These are phyloP conservation scores for Penicillium mononematosum DNA, from an alignment of 495 filamentous ascomycete species.

Conservation along the genomic window DNA sequence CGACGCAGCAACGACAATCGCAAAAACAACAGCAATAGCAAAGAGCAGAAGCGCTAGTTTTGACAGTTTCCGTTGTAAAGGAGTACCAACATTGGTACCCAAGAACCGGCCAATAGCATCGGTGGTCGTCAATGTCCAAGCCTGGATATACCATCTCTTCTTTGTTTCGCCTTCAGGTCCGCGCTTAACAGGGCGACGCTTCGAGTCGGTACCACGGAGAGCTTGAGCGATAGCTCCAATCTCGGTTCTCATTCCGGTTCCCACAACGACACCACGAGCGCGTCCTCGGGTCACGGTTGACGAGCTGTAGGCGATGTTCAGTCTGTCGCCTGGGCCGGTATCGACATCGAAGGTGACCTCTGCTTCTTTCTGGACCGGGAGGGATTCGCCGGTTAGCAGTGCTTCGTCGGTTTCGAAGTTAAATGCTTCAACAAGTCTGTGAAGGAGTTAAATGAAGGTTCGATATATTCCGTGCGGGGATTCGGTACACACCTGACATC, in stretches of 20 bases:
- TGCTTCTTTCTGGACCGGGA: conserved; percentile 64
- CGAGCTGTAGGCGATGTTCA: conserved; percentile 70
- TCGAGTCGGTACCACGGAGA: conserved; percentile 49
- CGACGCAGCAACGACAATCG: conserved; percentile 64
- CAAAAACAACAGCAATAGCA: conserved; percentile 65
- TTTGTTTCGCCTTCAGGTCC: conserved; percentile 55
- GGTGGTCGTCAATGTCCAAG: conserved; percentile 61
- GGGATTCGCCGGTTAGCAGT: conserved; percentile 71
- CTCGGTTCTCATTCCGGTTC: conserved; percentile 69
- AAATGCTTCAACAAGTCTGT: conserved; percentile 59
- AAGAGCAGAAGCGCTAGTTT: conserved; percentile 71
- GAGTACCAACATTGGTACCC: conserved; percentile 68
- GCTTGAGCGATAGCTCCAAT: conserved; percentile 69
- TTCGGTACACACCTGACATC: conserved; percentile 49
- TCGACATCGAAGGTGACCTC: conserved; percentile 44
- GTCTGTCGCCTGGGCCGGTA: conserved; percentile 64
- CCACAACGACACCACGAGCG: conserved; percentile 65
- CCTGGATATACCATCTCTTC: conserved; percentile 66
- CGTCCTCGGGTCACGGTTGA: conserved; percentile 72
- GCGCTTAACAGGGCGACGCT: conserved; percentile 55
- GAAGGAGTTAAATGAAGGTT: conserved; percentile 7
- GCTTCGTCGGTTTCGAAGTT: conserved; percentile 76
- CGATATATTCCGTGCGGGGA: not conserved
- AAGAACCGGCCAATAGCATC: conserved; percentile 70
- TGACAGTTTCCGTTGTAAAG: conserved; percentile 65